Base-by-base conservation (phyloP, 2,329 filamentous ascomycete genomes). In the Cadophora malorum region DNA sequence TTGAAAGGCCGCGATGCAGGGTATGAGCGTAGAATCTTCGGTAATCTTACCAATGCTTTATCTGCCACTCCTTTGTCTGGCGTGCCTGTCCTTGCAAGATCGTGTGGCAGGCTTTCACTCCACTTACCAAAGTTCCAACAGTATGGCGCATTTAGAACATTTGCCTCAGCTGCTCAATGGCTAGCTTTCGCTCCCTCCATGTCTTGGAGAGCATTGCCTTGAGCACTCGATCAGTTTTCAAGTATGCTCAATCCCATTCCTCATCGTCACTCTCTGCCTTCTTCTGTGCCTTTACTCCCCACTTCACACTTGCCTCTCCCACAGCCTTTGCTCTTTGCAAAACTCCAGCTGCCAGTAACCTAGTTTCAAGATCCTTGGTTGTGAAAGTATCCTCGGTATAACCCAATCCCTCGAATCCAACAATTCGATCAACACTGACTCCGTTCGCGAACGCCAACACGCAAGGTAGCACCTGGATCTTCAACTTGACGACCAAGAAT, bases 341-440 rank as follows among this genome's bases (percentile, higher is more conserved):
- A 0, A 86, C 85, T 10, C 83, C 83, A 60, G 80, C 80, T n/a
- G 76, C 74, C 56, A 88, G 78, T 45, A 88, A 74, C 62, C 85
- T 78, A 0, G 79, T 79, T 72, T 88, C 86, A 56, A 88, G 76
- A 67, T 87, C 84, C 38, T 81, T 79, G 0, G 84, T 84, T 1
- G 82, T 85, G 72, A 88, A 87, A 3, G 77, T 83, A 72, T 88
- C 85, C 38, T 68, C 73, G 1, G 81, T 83, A 67, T 82, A 81
- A 16, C 85, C 84, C 10, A 88, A 78, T 2, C 85, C 85, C 71
- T 88, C 86, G 71, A 88, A 88, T 1, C 86, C 86, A 66, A 88
- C 80, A 45, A 88, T 84, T 31, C 86, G 80, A 73, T 88, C 86
- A 47, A 83, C 83, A 53, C 82, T 81, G 58, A 85, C 79, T 8